Evolutionary conservation across 371 early-diverging fungal species (phyloP), one percentile per base, ranked within the genome.

Genomic region (Mucor indicus): DNA sequence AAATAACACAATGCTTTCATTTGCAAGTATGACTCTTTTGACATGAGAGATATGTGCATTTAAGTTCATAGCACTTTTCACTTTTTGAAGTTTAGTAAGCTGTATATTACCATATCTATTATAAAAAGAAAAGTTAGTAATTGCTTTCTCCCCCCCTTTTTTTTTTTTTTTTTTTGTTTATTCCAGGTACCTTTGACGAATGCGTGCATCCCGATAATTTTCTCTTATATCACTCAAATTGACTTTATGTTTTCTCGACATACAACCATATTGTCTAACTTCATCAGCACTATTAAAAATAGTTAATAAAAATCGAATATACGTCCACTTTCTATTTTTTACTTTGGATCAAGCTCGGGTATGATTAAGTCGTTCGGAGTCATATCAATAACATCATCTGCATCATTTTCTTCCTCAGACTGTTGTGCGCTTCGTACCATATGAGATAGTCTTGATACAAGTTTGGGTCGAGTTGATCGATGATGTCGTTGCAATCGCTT

Each of bases 311-410:
- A n/a, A n/a, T n/a, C 5, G 29, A 5, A 27, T 27, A 7, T 7
- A 7, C 29, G 11, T 27, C 11, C 11, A 7, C 11, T 27, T 23
- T n/a, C 12, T 3, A 20, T 23, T 24, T n/a, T 32, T 50, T 67
- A 71, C 75, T 53, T 64, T 52, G 69, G 75, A 52, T 75, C 72
- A 20, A 75, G 45, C 33, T 67, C 68, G 11, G 71, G 72, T 46
- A 75, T 58, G 29, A 75, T 69, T 16, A 75, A 50, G 35, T 71
- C 57, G 12, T 56, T 42, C 4, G 50, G 17, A 10, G 60, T 50
- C 36, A 60, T 60, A 20, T 60, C 50, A 7, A 60, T 54, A 10
- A 54, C 21, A 50, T 60, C 49, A n/a, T 55, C 52, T 15, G 16
- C 4, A 15, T 62, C 57, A 22, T 41, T 44, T 38, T 56, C 62